phyloP scores from a whole-genome alignment of 2,329 filamentous ascomycete genomes.

The Paecilomyces fulvus region DNA sequence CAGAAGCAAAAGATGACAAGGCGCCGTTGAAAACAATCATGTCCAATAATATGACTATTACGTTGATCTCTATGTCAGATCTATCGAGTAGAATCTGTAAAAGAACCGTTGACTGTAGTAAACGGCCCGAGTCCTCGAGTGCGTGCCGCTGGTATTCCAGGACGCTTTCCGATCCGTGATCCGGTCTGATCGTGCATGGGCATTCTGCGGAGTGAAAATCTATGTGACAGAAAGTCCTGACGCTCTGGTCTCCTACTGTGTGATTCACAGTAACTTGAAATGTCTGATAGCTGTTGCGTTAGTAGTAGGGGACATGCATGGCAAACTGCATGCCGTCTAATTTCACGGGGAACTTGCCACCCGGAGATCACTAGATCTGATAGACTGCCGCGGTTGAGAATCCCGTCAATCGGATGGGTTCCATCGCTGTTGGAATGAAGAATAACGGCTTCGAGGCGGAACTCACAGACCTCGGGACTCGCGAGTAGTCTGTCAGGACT shows the following conservation, averaged over 20 bases:
- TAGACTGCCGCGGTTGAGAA: neutral
- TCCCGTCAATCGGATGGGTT: neutral
- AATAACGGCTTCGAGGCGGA: too few relatives aligned
- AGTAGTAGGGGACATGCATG: neutral
- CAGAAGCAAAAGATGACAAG: neutral
- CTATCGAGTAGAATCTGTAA: neutral
- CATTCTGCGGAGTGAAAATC: neutral
- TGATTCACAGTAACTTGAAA: too few relatives aligned
- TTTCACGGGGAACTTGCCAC: neutral
- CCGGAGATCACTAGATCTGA: neutral
- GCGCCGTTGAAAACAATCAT: neutral
- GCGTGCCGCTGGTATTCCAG: neutral
- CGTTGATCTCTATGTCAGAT: neutral
- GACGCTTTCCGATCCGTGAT: neutral
- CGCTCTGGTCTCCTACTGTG: neutral
- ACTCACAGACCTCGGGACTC: neutral
- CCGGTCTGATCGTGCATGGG: neutral
- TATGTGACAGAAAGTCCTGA: neutral
- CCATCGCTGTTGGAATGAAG: neutral
- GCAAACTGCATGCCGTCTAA: neutral
- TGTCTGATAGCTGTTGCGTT: too few relatives aligned
- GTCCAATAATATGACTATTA: neutral
- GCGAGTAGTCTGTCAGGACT: slow-evolving; percentile 1
- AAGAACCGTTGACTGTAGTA: neutral
- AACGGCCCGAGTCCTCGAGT: neutral